Percentiles rank a stretch among this genome's conserved stretches.
phyloP scores from a whole-genome alignment of 345 rosid genomes.

The Isatis tinctoria region DNA sequence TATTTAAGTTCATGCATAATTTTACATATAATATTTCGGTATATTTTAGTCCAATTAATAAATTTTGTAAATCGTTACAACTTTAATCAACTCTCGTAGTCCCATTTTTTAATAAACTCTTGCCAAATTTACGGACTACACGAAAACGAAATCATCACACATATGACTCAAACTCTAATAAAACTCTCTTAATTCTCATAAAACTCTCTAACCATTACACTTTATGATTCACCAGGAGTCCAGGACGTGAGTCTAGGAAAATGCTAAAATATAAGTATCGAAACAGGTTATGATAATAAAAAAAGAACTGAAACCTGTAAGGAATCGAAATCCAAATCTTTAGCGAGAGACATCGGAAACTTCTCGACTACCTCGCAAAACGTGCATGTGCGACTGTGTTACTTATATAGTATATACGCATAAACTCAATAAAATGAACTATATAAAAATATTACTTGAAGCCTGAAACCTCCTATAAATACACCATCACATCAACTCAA shows the following conservation, averaged over 20 bases:
- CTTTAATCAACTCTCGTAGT: background rate
- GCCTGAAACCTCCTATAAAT: slow-evolving; percentile 14
- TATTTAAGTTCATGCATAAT: background rate
- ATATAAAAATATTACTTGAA: background rate
- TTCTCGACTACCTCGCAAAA: slow-evolving; percentile 4
- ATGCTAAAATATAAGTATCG: background rate
- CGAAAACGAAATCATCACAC: background rate
- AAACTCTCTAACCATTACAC: background rate
- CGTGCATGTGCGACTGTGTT: slow-evolving; percentile 5
- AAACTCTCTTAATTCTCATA: background rate
- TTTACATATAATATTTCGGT: background rate
- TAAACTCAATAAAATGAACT: background rate
- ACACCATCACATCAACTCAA: background rate
- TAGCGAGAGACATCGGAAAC: background rate
- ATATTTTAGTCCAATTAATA: background rate
- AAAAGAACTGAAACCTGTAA: background rate
- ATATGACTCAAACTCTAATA: background rate
- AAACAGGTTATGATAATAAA: background rate
- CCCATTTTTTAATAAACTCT: background rate
- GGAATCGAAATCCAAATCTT: slow-evolving; percentile 12
- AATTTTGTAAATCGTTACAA: background rate
- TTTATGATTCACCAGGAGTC: background rate
- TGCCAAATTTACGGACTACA: background rate
- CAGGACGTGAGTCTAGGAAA: background rate
- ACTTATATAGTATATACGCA: background rate